These are phyloP conservation scores for Gracilaria domingensis DNA, from an alignment of 23 red algal genomes.

Conservation along the genomic window DNA sequence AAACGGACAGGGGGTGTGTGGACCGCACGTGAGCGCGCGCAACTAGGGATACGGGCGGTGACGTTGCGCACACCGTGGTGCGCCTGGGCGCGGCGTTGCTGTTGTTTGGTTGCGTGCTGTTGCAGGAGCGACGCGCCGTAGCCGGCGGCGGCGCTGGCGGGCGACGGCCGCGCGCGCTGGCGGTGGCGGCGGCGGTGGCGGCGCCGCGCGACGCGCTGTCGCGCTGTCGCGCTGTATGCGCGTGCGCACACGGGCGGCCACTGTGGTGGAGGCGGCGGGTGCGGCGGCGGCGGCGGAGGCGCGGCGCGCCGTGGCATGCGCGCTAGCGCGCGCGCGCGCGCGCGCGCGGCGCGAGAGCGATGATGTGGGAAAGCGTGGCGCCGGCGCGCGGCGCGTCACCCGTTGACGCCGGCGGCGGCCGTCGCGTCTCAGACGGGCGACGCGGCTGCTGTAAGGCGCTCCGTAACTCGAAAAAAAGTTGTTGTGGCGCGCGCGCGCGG, in stretches of 20 bases:
- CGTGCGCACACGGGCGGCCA: too few relatives aligned
- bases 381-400: neutral
- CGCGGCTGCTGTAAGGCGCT: neutral
- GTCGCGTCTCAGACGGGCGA: too few relatives aligned
- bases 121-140: neutral
- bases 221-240: too few relatives aligned
- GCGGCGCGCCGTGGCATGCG: neutral
- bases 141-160: too few relatives aligned
- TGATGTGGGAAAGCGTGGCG: constrained; percentile 2
- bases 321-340: too few relatives aligned
- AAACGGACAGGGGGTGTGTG: neutral
- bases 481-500: neutral
- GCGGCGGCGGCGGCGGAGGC: neutral
- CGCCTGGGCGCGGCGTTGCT: neutral
- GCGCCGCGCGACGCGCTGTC: too few relatives aligned
- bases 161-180: too few relatives aligned
- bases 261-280: too few relatives aligned
- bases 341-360: neutral
- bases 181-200: too few relatives aligned
- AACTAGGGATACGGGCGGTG: neutral
- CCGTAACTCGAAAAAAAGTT: neutral
- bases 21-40: neutral
- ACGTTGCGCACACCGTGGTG: neutral
- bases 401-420: neutral
- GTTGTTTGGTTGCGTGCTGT: neutral